Conservation (phyloP, 441 rosid genomes). For the Populus hybrid region DNA sequence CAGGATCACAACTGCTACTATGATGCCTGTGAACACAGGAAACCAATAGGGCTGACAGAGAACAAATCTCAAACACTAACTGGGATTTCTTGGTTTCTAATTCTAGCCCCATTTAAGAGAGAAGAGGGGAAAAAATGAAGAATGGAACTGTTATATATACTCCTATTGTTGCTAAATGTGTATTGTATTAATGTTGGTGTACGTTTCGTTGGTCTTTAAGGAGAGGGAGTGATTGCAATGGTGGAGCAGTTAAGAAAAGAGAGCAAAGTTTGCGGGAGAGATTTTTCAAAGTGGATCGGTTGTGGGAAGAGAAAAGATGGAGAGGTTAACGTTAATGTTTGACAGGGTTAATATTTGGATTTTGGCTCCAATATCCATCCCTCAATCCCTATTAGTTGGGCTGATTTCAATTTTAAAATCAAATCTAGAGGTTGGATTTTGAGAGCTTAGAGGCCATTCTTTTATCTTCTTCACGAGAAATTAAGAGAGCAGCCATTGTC, state of each 20-base stretch:
- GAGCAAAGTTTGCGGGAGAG: constrained; percentile 50
- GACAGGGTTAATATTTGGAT: constrained; percentile 19
- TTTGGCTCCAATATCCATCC: background rate
- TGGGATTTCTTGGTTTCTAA: constrained; percentile 44
- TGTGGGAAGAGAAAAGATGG: constrained; percentile 40
- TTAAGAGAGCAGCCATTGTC: background rate
- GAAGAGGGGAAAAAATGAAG: background rate
- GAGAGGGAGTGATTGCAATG: constrained; percentile 12
- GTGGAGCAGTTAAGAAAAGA: constrained; percentile 64
- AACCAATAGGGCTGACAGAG: constrained; percentile 40
- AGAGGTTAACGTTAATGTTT: constrained; percentile 22
- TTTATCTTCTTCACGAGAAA: no score
- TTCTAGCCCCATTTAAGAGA: constrained; percentile 37
- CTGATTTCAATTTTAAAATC: background rate
- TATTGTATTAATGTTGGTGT: constrained; percentile 1
- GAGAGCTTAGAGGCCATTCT: no score
- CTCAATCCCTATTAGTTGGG: background rate
- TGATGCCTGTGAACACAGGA: constrained; percentile 45
- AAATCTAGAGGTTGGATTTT: no score
- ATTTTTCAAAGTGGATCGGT: constrained; percentile 59
- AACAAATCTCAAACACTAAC: constrained; percentile 61
- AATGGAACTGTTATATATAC: background rate
- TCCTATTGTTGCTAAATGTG: background rate
- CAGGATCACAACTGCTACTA: background rate
- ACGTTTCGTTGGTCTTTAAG: constrained; percentile 18